Base-by-base conservation (phyloP, 2,329 filamentous ascomycete genomes). In the Aspergillus fumigatus region DNA sequence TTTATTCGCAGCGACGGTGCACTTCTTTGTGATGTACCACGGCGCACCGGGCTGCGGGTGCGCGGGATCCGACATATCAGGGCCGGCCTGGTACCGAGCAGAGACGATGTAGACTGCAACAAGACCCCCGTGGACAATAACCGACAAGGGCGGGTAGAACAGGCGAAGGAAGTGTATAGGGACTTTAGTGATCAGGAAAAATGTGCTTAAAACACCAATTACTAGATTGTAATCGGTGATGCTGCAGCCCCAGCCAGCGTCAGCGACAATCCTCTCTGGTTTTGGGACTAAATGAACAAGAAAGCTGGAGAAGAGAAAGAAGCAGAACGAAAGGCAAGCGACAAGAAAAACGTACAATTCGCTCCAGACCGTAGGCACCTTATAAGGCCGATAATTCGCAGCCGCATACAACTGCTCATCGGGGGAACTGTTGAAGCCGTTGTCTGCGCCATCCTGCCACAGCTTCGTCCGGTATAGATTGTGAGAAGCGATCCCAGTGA, bases 11-110 rank as follows among this genome's bases (percentile, higher is more conserved):
- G 81, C 78, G 25, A 84, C 79, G 52, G 71, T 77, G 73, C 84
- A 87, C 62, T 73, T 81, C 70, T 86, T 85, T 52, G 82, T 82
- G 62, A 87, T 81, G 66, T 86, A 86, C 84, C 84, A 87, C 7
- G 84, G 83, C 19, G 82, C 70, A 32, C 84, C 83, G 7, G 75
- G 73, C 59, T 84, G 81, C 3, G 73, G 75, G 59, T 82, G 80
- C 1, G 73, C 63, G 1, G 80, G 79, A 64, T 87, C 84, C 58
- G 79, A 82, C 63, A 77, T 83, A 67, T 87, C 84, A 52, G 80
- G 77, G 47, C 79, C 78, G 10, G 80, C 81, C 67, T 87, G 84
- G 54, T 78, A 80, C 58, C 79, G 73, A 35, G 83, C 76, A 52
- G 80, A 80, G 57, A 80, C 76, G n/a, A 81, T 75, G 68, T 82